These are phyloP conservation scores for Ottelia alismoides DNA, from an alignment of 106 monocot genomes.

Conservation along the genomic window DNA sequence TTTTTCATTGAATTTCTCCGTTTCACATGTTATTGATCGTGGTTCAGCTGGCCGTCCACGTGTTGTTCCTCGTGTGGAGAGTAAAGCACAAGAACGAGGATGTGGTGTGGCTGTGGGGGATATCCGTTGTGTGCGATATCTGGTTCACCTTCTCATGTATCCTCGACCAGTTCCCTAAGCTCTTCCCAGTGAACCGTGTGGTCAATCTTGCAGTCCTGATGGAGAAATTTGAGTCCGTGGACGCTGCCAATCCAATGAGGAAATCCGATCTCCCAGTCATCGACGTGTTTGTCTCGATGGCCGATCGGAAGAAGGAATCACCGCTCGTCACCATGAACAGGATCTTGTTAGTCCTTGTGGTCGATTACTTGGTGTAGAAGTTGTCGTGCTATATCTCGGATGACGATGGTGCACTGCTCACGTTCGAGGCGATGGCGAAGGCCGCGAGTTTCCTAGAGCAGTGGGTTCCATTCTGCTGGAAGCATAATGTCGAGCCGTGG, in stretches of 20 bases:
- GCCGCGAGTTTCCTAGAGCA: constrained; percentile 48
- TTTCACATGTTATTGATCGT: too few species aligned
- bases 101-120: constrained; percentile 60
- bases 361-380: constrained; percentile 64
- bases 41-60: constrained; percentile 35
- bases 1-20: too few species aligned
- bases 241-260: constrained; percentile 31
- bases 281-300: constrained; percentile 61
- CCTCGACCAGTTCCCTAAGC: too few species aligned
- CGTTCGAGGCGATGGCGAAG: constrained; percentile 59
- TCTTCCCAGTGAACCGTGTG: too few species aligned
- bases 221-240: constrained; percentile 52
- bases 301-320: constrained; percentile 65
- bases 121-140: constrained; percentile 56
- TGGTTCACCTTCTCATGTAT: constrained; percentile 77
- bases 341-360: constrained; percentile 52
- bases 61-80: constrained; percentile 45
- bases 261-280: constrained; percentile 65
- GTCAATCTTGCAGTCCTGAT: constrained; percentile 41
- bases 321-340: constrained; percentile 58
- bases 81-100: constrained; percentile 48
- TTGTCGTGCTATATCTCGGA: constrained; percentile 60
- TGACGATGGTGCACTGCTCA: constrained; percentile 66
- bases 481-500: constrained; percentile 54
- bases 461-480: constrained; percentile 66